Evolutionary conservation across 192 early-diverging fungal genomes (phyloP), one percentile per base, ranked within the genome.

Genomic region (Gigaspora rosea): DNA sequence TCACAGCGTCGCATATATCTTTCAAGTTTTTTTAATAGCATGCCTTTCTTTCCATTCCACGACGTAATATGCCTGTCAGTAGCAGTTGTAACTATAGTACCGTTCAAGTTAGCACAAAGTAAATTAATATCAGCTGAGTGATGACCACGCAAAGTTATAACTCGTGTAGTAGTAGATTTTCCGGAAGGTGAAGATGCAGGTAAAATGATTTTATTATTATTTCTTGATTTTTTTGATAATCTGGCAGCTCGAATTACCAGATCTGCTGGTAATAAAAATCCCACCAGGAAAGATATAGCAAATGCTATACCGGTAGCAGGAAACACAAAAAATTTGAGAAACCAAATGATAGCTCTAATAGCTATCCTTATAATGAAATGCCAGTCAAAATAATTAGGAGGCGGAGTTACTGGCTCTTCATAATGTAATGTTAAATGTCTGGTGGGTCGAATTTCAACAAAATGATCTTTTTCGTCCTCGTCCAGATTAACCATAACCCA

Each of bases 401-500:
- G 66, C 5, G 27, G 7, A 46, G 3, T 72, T 41, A 22, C 2
- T 52, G 13, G 3, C 1, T 27, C 2, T n/a, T 18, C 50, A n/a
- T 16, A 12, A 8, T 54, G 20, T 22, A 76, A 16, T 22, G 62
- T 76, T 13, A 76, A 18, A 22, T 63, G 27, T n/a, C 50, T 76
- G 54, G 63, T 27, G 3, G 82, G 65, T 15, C 86, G 80, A 27
- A 90, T 82, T 72, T 89, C 87, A 48, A 89, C 54, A 78, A 85
- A 90, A 36, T 79, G 83, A 49, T 83, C 82, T 11, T 27, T 27
- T 27, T 27, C 27, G 27, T 67, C 70, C 12, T 83, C 51, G 18
- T 57, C 56, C 11, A 86, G 87, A 78, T 90, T 87, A 4, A 90
- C 80, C 8, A 80, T 71, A n/a, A 79, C 46, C 89, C 89, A 90